Conservation (phyloP, 2,329 filamentous ascomycete genomes). For the Fusarium pseudonygamai region DNA sequence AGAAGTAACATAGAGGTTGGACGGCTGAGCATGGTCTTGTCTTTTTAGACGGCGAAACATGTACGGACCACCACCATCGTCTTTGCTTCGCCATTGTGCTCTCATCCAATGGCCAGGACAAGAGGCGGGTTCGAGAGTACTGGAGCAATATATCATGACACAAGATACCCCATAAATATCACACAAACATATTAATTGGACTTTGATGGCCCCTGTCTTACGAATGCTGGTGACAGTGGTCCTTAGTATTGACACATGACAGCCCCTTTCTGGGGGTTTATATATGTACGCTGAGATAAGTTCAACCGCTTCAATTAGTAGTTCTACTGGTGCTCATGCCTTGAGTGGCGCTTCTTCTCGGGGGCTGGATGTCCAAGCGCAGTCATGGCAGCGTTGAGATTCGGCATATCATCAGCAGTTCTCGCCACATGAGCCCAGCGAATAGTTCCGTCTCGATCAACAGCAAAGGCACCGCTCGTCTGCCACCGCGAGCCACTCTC, state of each 20-base stretch:
- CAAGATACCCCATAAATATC: slow-evolving; percentile 38
- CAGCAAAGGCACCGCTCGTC: slow-evolving; percentile 70
- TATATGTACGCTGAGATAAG: background rate
- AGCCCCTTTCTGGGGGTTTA: background rate
- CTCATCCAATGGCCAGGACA: background rate
- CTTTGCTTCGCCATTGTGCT: background rate
- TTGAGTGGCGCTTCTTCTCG: background rate
- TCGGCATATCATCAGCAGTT: slow-evolving; percentile 46
- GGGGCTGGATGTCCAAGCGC: slow-evolving; percentile 37
- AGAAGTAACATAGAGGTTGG: slow-evolving; percentile 35
- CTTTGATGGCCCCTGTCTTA: background rate
- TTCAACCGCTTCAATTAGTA: background rate
- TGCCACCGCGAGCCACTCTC: slow-evolving; percentile 77
- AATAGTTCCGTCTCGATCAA: slow-evolving; percentile 46
- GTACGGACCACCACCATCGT: background rate
- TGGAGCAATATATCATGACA: slow-evolving; percentile 9
- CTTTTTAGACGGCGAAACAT: slow-evolving; percentile 18
- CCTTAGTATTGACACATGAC: background rate
- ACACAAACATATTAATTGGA: background rate
- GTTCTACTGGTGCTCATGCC: background rate
- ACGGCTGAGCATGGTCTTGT: slow-evolving; percentile 34
- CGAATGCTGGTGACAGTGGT: background rate
- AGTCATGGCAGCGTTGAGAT: slow-evolving; percentile 44
- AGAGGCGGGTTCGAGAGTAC: background rate
- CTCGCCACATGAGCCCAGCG: slow-evolving; percentile 45